Base-by-base conservation (phyloP, 805 yeast species). In the Nakazawaea wickerhamii region DNA sequence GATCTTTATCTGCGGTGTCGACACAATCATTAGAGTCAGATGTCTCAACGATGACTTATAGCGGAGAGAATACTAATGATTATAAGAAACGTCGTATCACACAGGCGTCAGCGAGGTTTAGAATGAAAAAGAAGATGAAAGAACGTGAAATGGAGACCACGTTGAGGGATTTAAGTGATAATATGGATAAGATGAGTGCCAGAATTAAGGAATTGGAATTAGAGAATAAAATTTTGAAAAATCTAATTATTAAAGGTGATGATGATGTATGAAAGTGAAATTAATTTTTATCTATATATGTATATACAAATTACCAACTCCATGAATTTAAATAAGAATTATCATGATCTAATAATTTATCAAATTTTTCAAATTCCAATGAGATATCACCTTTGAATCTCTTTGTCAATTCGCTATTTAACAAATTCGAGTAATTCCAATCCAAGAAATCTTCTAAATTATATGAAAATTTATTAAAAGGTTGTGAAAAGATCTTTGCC, bases 381-480 rank as follows among this genome's bases (percentile, higher is more conserved):
- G 93, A 84, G 4, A 93, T 84, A 51, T 82, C 79, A 4, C 81
- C 76, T 51, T 82, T 82, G 57, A 86, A 69, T 49, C 59, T 77
- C 64, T 87, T 80, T 21, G 69, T 69, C 37, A 69, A 61, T 58
- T 85, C 95, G 55, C 79, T 76, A 21, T 75, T 79, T 46, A 83
- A 52, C 41, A 85, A 59, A 52, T 84, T 67, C 27, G 72, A 68
- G 58, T 90, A 93, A 44, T 82, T 79, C 87, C 96, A 91, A 60
- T 90, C 96, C 54, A 93, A 64, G 67, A 93, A 93, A 58, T 93
- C 98, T 59, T 93, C 99, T 71, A 93, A 70, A 59, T 85, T 85
- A 60, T 93, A 93, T 52, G 77, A 76, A 44, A 84, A 80, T 59
- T 93, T 93, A 56, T 81, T 77, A 66, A 89, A 91, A 3, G 96